These are phyloP conservation scores for Phialocephala sp. DNA, from an alignment of 2,329 filamentous ascomycete genomes.

Conservation along the genomic window DNA sequence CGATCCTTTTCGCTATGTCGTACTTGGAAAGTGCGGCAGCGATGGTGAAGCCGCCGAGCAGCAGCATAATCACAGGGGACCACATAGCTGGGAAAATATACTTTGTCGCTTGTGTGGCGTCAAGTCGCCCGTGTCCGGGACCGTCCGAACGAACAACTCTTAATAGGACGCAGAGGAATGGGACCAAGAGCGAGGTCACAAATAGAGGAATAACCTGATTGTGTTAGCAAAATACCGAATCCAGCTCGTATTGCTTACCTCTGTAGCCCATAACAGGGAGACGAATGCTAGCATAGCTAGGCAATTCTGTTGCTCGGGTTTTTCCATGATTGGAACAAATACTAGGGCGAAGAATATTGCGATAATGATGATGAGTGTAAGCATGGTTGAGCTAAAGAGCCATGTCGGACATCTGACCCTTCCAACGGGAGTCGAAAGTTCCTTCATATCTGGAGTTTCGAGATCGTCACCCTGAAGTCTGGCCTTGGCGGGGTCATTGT, in stretches of 20 bases:
- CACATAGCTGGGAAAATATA: conserved; percentile 97
- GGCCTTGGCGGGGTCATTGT: conserved; percentile 69
- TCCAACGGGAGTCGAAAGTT: conserved; percentile 80
- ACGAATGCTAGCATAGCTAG: conserved; percentile 92
- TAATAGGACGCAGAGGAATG: conserved; percentile 88
- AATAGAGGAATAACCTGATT: conserved; percentile 88
- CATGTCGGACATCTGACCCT: conserved; percentile 77
- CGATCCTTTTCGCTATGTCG: conserved; percentile 96
- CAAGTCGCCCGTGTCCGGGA: conserved; percentile 71
- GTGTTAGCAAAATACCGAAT: conserved; percentile 27
- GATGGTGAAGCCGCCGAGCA: conserved; percentile 94
- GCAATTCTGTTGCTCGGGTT: conserved; percentile 93
- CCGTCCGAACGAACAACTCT: conserved; percentile 82
- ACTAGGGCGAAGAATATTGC: conserved; percentile 77
- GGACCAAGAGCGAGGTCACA: conserved; percentile 91
- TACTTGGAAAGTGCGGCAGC: conserved; percentile 96
- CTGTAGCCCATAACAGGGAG: conserved; percentile 93
- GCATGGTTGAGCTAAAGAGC: conserved; percentile 83
- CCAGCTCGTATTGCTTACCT: conserved; percentile 60
- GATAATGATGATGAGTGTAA: conserved; percentile 74
- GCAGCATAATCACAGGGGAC: conserved; percentile 98
- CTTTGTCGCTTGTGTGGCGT: conserved; percentile 78
- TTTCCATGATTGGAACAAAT: conserved; percentile 80
- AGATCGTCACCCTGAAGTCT: conserved; percentile 86
- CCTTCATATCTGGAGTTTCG: conserved; percentile 64